Base-by-base conservation (phyloP, 208 protist species). In the Crithidia bombi region DNA sequence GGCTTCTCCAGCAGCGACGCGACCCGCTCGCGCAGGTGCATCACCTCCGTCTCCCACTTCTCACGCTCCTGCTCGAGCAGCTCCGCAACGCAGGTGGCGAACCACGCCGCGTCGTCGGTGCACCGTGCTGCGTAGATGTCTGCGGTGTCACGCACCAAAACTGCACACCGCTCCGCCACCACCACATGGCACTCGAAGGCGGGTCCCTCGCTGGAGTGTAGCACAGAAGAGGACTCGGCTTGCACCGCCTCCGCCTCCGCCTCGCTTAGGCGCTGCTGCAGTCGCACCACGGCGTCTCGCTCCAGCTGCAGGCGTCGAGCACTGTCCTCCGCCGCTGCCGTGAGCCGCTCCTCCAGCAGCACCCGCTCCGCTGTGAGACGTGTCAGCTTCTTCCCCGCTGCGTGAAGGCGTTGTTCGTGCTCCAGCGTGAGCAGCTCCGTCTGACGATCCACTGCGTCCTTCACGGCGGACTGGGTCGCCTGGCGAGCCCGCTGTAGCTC, bases 11-110 rank as follows among this genome's bases (percentile, higher is more conserved):
- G 43, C 55, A 70, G 54, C 28, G 25, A 36, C 3, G 64, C 62
- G 28, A 81, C 52, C 14, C 47, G 69, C 69, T 81, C 75, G 12
- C 65, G 68, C 61, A 81, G 69, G 49, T 81, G 75, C 25, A 81
- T 38, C 28, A 66, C 33, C 46, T 81, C 69, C n/a, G 69, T 81
- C 46, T 81, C 75, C 65, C 74, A 79, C 64, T 69, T 32, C 49
- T 79, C 74, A 17, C 61, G 55, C 41, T 49, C 51, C 61, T n/a
- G 10, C n/a, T 69, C 54, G n/a, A 64, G 26, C 10, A 75, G 19
- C 30, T 36, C 44, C n/a, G 19, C 14, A 0, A 38, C 56, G 33
- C 70, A 36, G 6, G 26, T 44, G 9, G 62, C 33, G 5, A 75
- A 62, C 49, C 51, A 44, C 21, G 15, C 33, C 9, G 54, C 52